These are phyloP conservation scores for Lachnum nothofagi DNA, from an alignment of 2,329 filamentous ascomycete genomes.

Conservation along the genomic window DNA sequence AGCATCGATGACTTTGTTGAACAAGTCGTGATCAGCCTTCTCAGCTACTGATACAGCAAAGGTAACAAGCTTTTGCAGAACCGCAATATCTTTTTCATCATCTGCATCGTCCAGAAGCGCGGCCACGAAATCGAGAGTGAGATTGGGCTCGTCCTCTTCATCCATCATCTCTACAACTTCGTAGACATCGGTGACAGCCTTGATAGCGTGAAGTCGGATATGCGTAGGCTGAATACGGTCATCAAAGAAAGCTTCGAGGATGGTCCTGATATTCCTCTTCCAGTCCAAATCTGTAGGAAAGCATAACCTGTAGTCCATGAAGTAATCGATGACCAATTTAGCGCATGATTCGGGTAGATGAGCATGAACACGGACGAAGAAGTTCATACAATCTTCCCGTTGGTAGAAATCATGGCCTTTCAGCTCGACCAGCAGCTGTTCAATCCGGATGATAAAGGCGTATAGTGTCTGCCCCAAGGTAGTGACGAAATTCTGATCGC, in stretches of 20 bases:
- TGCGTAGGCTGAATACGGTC: constrained; percentile 55
- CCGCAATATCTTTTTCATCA: constrained; percentile 57
- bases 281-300: constrained; percentile 66
- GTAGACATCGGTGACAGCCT: constrained; percentile 49
- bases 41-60: constrained; percentile 61
- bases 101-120: constrained; percentile 57
- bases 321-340: constrained; percentile 61
- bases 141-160: constrained; percentile 53
- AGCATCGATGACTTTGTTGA: constrained; percentile 52
- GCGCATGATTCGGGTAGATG: constrained; percentile 61
- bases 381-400: constrained; percentile 59
- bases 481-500: constrained; percentile 21
- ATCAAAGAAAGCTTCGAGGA: constrained; percentile 60
- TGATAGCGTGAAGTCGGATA: constrained; percentile 58
- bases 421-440: constrained; percentile 34
- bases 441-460: constrained; percentile 30
- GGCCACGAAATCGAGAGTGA: constrained; percentile 54
- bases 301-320: constrained; percentile 63
- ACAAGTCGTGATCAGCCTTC: constrained; percentile 54
- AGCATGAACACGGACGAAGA: constrained; percentile 58
- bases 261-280: constrained; percentile 57
- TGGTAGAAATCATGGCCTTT: constrained; percentile 53
- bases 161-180: constrained; percentile 45
- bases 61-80: constrained; percentile 60
- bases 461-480: constrained; percentile 27